A percentile compares a stretch with the other conserved stretches of the same genome.
phyloP scores from a whole-genome alignment of 352 stramenopile genomes.

The Phytophthora pini region DNA sequence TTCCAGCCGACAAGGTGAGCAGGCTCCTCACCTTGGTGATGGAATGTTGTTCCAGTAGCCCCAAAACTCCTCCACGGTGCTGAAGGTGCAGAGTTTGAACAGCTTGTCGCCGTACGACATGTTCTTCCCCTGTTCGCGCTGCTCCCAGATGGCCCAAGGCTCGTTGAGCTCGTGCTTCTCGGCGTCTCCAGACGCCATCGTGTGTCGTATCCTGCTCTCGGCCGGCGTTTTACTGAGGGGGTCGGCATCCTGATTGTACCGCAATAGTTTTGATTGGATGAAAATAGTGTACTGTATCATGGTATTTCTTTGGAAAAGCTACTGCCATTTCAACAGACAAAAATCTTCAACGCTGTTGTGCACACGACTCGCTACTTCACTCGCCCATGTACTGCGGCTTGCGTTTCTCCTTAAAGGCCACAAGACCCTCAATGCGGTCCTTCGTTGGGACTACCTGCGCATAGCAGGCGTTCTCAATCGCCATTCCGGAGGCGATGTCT shows the following conservation, averaged over 20 bases:
- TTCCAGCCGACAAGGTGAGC: not conserved
- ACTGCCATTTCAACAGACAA: not conserved
- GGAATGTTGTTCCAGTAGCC: constrained; percentile 93
- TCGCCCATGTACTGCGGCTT: constrained; percentile 92
- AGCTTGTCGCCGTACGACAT: constrained; percentile 89
- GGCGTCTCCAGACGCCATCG: constrained; percentile 49
- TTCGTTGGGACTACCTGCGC: constrained; percentile 91
- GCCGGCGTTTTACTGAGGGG: not conserved
- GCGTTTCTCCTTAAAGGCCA: constrained; percentile 93
- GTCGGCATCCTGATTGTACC: constrained; percentile 23
- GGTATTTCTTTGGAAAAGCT: too few species aligned
- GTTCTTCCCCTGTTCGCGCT: constrained; percentile 76
- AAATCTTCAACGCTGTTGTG: not conserved
- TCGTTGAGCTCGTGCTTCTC: constrained; percentile 83
- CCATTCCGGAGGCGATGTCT: constrained; percentile 87
- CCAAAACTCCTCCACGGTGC: constrained; percentile 91
- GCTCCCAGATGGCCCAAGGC: constrained; percentile 89
- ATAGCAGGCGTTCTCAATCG: constrained; percentile 93
- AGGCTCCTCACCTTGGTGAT: constrained; percentile 68
- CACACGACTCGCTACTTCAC: constrained; percentile 35
- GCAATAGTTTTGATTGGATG: constrained; percentile 2
- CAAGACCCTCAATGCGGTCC: constrained; percentile 92
- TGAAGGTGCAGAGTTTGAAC: constrained; percentile 88
- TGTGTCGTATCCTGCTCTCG: constrained; percentile 27
- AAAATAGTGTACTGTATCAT: not conserved